These are phyloP conservation scores for Podospora appendiculata DNA, from an alignment of 495 filamentous ascomycete species.

Conservation along the genomic window DNA sequence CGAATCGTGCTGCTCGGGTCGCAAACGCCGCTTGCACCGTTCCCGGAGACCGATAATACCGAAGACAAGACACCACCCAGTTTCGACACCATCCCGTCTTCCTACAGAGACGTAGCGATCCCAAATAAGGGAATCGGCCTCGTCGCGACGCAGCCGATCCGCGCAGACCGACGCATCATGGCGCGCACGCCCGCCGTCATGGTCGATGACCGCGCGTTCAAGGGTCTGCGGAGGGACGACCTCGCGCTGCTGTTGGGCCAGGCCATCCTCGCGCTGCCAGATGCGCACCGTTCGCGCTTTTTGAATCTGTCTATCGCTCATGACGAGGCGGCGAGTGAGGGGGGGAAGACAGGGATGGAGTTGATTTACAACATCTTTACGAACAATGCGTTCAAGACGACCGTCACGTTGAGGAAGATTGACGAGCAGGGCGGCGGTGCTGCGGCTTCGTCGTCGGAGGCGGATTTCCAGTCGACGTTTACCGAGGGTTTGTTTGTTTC, in stretches of 20 bases:
- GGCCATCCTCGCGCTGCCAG: constrained; percentile 18
- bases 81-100: not conserved
- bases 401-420: not conserved
- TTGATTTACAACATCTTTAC: constrained; percentile 20
- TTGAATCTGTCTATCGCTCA: constrained; percentile 18
- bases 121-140: constrained; percentile 25
- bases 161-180: constrained; percentile 21
- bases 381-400: constrained; percentile 24
- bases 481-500: constrained; percentile 19
- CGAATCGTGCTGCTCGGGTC: constrained; percentile 7
- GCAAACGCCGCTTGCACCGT: constrained; percentile 2
- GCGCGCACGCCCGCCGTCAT: constrained; percentile 21
- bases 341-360: not conserved
- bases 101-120: constrained; percentile 17
- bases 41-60: not conserved
- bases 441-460: not conserved
- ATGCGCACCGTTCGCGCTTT: constrained; percentile 9
- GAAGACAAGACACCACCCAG: not conserved
- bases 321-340: constrained; percentile 7
- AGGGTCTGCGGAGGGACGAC: constrained; percentile 8
- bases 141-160: constrained; percentile 19
- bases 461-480: constrained; percentile 24
- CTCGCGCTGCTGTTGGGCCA: constrained; percentile 17
- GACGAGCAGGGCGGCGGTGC: constrained; percentile 1
- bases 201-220: constrained; percentile 23